Conservation (phyloP, 805 yeast genomes). For the Wickerhamomyces silvicola region DNA sequence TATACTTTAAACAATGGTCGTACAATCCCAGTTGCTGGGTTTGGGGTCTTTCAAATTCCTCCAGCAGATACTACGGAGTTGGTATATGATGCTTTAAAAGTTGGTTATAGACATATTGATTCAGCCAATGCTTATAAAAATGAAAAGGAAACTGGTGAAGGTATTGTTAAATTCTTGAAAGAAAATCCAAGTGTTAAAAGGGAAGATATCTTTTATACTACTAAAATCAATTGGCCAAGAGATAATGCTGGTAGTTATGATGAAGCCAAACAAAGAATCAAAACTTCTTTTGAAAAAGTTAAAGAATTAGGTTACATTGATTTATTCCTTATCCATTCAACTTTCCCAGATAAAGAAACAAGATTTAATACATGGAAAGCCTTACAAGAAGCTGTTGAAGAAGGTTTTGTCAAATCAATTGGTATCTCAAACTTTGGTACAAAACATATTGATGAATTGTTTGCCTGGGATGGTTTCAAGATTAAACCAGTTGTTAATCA, state of each 20-base stretch:
- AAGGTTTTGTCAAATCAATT: slow-evolving; percentile 51
- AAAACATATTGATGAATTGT: slow-evolving; percentile 52
- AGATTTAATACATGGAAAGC: slow-evolving; percentile 64
- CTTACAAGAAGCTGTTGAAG: slow-evolving; percentile 60
- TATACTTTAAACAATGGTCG: no score
- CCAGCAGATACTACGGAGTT: slow-evolving; percentile 29
- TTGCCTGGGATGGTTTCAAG: slow-evolving; percentile 45
- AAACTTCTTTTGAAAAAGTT: slow-evolving; percentile 43
- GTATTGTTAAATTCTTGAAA: slow-evolving; percentile 41
- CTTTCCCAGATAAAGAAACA: slow-evolving; percentile 37
- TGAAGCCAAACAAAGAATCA: slow-evolving; percentile 50
- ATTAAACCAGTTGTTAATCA: slow-evolving; percentile 66
- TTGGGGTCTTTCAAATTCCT: slow-evolving; percentile 43
- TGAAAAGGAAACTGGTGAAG: slow-evolving; percentile 55
- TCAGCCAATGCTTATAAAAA: slow-evolving; percentile 59
- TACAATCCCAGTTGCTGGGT: slow-evolving; percentile 44
- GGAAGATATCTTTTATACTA: slow-evolving; percentile 49
- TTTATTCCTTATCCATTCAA: slow-evolving; percentile 58
- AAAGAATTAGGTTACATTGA: slow-evolving; percentile 56
- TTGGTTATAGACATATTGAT: slow-evolving; percentile 68
- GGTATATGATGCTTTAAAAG: slow-evolving; percentile 47
- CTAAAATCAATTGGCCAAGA: slow-evolving; percentile 63
- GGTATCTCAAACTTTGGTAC: slow-evolving; percentile 75
- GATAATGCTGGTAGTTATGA: slow-evolving; percentile 56
- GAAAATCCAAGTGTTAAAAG: slow-evolving; percentile 39